Percentiles rank a stretch among this genome's conserved stretches.
Evolutionary conservation across 805 yeast species (phyloP).

Genomic region (Wickerhamiella parazyma): DNA sequence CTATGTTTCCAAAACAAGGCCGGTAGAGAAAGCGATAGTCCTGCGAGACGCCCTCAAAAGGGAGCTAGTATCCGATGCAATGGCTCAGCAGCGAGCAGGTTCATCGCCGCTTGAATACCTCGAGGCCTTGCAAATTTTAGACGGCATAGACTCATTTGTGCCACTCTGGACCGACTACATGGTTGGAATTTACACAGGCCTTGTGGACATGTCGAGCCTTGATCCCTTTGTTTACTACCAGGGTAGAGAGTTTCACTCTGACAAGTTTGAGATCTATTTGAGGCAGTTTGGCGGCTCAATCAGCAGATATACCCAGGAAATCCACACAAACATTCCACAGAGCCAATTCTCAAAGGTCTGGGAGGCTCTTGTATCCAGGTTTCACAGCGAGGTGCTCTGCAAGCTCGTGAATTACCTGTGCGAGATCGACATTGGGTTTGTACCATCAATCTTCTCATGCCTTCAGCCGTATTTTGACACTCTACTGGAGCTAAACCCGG

Average conservation of each 20-base stretch:
- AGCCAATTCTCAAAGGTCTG: constrained; percentile 21
- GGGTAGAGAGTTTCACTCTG: constrained; percentile 1
- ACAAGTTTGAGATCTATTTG: constrained; percentile 3
- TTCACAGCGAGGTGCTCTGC: constrained; percentile 19
- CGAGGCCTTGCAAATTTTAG: constrained; percentile 1
- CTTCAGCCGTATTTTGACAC: constrained; percentile 16
- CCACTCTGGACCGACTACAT: constrained; percentile 5
- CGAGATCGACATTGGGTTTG: constrained; percentile 2
- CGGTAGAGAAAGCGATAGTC: background rate
- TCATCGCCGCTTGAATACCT: background rate
- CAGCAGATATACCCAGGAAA: constrained; percentile 28
- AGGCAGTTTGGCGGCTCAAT: constrained; percentile 24
- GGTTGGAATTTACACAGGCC: background rate
- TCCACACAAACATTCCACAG: constrained; percentile 34
- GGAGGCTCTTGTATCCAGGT: constrained; percentile 22
- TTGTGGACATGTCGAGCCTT: constrained; percentile 1
- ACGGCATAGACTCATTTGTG: background rate
- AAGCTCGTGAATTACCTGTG: constrained; percentile 6
- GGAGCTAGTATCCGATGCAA: constrained; percentile 2
- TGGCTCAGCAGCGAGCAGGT: constrained; percentile 3
- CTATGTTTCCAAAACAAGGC: background rate
- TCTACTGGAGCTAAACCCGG: background rate
- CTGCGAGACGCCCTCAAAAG: background rate
- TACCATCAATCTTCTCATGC: constrained; percentile 3
- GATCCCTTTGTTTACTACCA: constrained; percentile 6